Conservation (phyloP, 805 yeast species). For the Yarrowia sp. region DNA sequence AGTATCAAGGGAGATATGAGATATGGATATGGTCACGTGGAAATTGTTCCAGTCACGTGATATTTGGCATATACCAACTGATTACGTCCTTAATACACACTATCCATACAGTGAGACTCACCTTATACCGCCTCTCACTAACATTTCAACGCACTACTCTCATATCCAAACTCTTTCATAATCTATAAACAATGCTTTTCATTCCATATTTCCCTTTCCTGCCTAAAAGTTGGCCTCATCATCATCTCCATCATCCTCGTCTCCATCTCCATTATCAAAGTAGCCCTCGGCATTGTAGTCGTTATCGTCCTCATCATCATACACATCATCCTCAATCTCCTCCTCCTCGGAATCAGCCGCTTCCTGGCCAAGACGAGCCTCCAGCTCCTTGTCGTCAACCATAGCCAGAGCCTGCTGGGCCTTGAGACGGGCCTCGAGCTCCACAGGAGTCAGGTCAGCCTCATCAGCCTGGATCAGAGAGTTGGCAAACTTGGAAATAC, state of each 20-base stretch:
- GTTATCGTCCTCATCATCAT: conserved; percentile 65
- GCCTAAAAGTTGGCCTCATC: conserved; percentile 67
- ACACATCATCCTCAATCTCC: conserved; percentile 54
- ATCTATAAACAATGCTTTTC: background rate
- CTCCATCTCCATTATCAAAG: conserved; percentile 63
- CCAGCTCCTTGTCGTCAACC: conserved; percentile 24
- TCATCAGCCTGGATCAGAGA: conserved; percentile 39
- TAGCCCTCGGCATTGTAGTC: conserved; percentile 78
- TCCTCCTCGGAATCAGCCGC: conserved; percentile 44
- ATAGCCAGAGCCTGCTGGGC: conserved; percentile 28
- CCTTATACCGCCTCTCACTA: too few relatives aligned
- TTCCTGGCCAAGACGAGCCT: conserved; percentile 31
- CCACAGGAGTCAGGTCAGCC: conserved; percentile 34
- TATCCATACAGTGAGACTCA: too few relatives aligned
- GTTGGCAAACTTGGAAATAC: conserved; percentile 41
- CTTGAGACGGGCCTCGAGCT: conserved; percentile 40
- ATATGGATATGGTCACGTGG: too few relatives aligned
- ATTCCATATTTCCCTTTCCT: background rate
- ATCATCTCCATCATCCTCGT: conserved; percentile 48
- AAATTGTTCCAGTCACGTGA: too few relatives aligned
- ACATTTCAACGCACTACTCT: too few relatives aligned
- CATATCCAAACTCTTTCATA: too few relatives aligned
- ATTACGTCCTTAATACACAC: too few relatives aligned
- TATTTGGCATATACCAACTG: too few relatives aligned
- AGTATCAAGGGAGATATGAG: too few relatives aligned